Evolutionary conservation across 805 yeast genomes (phyloP), one percentile per base, ranked within the genome.

Genomic region (Starmerella scarabaei): DNA sequence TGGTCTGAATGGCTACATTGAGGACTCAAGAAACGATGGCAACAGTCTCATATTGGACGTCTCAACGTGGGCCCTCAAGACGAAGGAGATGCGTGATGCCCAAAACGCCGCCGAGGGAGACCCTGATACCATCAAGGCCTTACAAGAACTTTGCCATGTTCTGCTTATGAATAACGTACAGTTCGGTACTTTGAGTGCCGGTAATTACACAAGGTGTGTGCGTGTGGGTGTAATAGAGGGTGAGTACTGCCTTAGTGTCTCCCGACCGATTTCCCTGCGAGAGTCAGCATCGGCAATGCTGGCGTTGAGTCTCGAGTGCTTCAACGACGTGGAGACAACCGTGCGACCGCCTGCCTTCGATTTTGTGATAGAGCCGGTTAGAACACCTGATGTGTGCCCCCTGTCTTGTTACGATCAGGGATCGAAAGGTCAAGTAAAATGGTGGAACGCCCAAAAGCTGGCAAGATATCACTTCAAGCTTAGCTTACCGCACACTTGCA

Each of bases 121-220:
- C 26, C 9, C 26, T 7, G 11, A 23, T 7, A 23, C 26, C 9
- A 23, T 23, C 26, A 7, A 7, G 11, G 26, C 26, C 7, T 23
- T 23, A 11, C 26, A 38, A 23, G 36, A 42, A 16, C 42, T 52
- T 11, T 34, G 33, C 33, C 36, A 37, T 37, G 36, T 43, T 11
- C 42, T 54, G 50, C 31, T 45, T 9, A 21, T 51, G 15, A 54
- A 54, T 32, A 40, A 43, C 20, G 31, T 51, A 5, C 38, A 44
- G 6, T 42, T 42, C 29, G 58, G 57, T 5, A 49, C 40, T 30
- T 12, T 54, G 3, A 34, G 50, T 0, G 47, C 50, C 8, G 48
- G 48, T 11, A 8, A 32, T 3, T 28, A 23, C 19, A 44, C 49
- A 4, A 32, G 51, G 28, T 50, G 53, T 38, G 37, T 54, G 9